Conservation (phyloP, 176 grass and related monocot genomes). For the Luzula sylvatica region DNA sequence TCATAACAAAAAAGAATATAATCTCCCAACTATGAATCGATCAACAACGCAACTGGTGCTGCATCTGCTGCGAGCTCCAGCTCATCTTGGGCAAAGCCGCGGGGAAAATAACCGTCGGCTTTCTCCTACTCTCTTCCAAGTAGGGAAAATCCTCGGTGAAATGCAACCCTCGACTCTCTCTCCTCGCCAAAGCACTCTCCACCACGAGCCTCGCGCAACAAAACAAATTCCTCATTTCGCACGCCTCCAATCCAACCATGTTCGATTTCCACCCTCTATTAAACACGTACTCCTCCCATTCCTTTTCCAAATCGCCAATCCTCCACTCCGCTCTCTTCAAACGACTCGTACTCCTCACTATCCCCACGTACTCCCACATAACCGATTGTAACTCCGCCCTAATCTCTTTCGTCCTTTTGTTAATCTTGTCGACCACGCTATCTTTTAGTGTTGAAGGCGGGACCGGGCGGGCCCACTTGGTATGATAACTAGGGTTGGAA, state of each 20-base stretch:
- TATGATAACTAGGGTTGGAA: slow-evolving; percentile 17
- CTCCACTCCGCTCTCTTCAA: slow-evolving; percentile 88
- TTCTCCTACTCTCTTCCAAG: slow-evolving; percentile 90
- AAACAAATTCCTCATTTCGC: slow-evolving; percentile 90
- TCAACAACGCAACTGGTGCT: slow-evolving; percentile 58
- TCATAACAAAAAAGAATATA: too few relatives aligned
- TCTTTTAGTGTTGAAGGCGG: slow-evolving; percentile 34
- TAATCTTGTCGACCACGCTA: slow-evolving; percentile 36
- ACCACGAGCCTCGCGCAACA: slow-evolving; percentile 82
- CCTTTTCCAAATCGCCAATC: slow-evolving; percentile 78
- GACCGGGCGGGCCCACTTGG: slow-evolving; percentile 46
- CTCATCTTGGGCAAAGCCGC: slow-evolving; percentile 47
- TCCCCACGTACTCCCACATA: slow-evolving; percentile 94
- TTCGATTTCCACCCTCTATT: slow-evolving; percentile 60
- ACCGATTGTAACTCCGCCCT: slow-evolving; percentile 64
- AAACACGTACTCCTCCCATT: slow-evolving; percentile 77
- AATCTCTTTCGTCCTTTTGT: slow-evolving; percentile 41
- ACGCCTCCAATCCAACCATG: slow-evolving; percentile 70
- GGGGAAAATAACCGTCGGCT: slow-evolving; percentile 86
- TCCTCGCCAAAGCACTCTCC: slow-evolving; percentile 72
- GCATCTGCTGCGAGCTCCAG: slow-evolving; percentile 88
- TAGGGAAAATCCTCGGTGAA: slow-evolving; percentile 90
- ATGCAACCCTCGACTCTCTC: slow-evolving; percentile 77
- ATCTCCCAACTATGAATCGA: background rate
- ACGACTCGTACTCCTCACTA: slow-evolving; percentile 72